These are phyloP conservation scores for Backusella tuberculispora DNA, from an alignment of 192 early-diverging fungal species.

Conservation along the genomic window DNA sequence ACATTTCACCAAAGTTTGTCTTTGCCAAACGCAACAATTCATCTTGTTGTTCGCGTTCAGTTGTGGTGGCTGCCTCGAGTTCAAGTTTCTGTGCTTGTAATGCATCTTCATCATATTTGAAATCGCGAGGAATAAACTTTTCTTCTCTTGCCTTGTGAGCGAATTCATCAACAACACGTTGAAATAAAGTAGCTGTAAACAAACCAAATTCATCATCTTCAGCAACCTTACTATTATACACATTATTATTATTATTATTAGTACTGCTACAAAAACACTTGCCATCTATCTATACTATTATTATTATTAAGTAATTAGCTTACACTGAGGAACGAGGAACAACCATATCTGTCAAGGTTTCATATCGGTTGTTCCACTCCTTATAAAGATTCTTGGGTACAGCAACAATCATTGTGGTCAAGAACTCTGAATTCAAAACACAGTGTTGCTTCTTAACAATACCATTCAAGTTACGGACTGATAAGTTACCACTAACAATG, in stretches of 20 bases:
- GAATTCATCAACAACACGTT: constrained; percentile 90
- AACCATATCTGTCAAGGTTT: constrained; percentile 91
- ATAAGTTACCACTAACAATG: constrained; percentile 77
- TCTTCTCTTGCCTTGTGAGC: constrained; percentile 85
- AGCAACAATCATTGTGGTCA: constrained; percentile 91
- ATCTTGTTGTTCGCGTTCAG: constrained; percentile 69
- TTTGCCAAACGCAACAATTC: constrained; percentile 83
- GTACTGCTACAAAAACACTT: not conserved
- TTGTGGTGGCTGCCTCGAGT: constrained; percentile 54
- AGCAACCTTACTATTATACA: constrained; percentile 66
- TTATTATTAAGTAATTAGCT: constrained; percentile 17
- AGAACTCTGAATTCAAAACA: constrained; percentile 91
- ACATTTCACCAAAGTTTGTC: constrained; percentile 95
- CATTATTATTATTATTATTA: not conserved
- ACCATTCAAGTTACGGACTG: constrained; percentile 83
- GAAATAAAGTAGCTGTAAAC: constrained; percentile 91
- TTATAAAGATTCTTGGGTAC: constrained; percentile 77
- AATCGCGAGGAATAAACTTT: constrained; percentile 94
- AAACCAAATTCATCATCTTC: constrained; percentile 96
- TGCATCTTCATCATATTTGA: constrained; percentile 87
- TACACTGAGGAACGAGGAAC: constrained; percentile 93
- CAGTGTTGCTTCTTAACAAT: constrained; percentile 93
- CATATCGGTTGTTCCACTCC: constrained; percentile 89
- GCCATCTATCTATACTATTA: not conserved
- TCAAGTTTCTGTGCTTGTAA: constrained; percentile 82